Evolutionary conservation across 371 early-diverging fungal genomes (phyloP).

Genomic region (Apophysomyces ossiformis): DNA sequence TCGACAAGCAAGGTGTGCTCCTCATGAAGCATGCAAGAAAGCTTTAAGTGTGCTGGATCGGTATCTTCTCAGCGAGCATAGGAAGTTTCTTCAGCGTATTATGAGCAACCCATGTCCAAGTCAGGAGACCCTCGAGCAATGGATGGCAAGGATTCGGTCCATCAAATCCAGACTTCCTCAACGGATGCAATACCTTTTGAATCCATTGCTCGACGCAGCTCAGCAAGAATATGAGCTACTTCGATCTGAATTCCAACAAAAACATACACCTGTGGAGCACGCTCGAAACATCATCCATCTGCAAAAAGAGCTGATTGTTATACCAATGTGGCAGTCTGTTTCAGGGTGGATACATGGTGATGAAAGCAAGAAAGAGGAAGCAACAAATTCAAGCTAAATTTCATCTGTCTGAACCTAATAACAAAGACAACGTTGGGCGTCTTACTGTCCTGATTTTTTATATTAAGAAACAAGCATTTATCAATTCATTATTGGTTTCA

Average conservation of each 20-base stretch:
- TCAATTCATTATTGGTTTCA: too few relatives aligned
- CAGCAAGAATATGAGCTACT: neutral
- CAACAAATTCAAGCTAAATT: too few relatives aligned
- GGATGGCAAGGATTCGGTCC: neutral
- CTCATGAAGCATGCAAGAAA: neutral
- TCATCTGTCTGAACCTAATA: too few relatives aligned
- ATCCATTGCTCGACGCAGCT: neutral
- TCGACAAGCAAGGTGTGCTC: neutral
- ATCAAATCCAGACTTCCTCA: neutral
- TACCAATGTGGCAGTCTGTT: neutral
- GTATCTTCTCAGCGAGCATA: neutral
- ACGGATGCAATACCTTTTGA: neutral
- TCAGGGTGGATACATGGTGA: neutral
- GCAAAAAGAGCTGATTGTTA: neutral
- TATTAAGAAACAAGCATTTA: too few relatives aligned
- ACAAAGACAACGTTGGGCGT: too few relatives aligned
- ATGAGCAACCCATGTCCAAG: neutral
- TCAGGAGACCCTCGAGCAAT: neutral
- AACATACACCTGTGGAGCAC: neutral
- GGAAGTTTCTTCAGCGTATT: neutral
- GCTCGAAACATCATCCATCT: neutral
- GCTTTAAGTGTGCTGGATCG: neutral
- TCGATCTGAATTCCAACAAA: slow-evolving; percentile 1
- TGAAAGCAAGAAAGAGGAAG: neutral
- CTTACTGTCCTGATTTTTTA: too few relatives aligned